Evolutionary conservation across 371 early-diverging fungal species (phyloP).

Genomic region (Lichtheimia ramosa): DNA sequence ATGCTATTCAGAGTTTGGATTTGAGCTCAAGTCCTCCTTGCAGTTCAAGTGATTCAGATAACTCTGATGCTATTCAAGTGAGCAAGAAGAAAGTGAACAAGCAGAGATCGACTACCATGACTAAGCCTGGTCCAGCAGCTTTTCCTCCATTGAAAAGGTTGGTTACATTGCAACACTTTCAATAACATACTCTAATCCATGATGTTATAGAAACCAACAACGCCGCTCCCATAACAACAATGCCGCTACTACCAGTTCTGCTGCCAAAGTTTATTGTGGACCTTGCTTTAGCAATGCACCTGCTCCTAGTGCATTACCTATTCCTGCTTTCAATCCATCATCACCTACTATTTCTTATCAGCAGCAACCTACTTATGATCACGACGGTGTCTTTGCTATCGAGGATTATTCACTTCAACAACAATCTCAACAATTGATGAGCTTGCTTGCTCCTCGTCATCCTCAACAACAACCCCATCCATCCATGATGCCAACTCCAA

Average conservation of each 20-base stretch:
- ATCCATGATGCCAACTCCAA: neutral
- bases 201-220: neutral
- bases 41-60: slow-evolving; percentile 7
- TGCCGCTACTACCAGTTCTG: neutral
- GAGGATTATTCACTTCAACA: slow-evolving; percentile 30
- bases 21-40: slow-evolving; percentile 2
- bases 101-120: neutral
- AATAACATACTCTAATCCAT: neutral
- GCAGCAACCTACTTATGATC: slow-evolving; percentile 9
- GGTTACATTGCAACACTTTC: no score
- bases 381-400: slow-evolving; percentile 12
- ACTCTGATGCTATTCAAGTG: neutral
- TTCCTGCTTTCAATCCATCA: slow-evolving; percentile 56
- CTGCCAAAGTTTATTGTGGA: slow-evolving; percentile 65
- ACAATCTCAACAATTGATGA: slow-evolving; percentile 37
- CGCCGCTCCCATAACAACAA: slow-evolving; percentile 2
- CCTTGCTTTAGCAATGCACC: slow-evolving; percentile 84
- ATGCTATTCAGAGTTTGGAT: slow-evolving; percentile 11
- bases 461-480: neutral
- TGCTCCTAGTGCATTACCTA: slow-evolving; percentile 69
- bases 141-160: neutral
- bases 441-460: slow-evolving; percentile 12
- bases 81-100: neutral
- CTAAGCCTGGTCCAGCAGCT: slow-evolving; percentile 1
- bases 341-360: neutral